Evolutionary conservation across 306 rosid genomes (phyloP).

Genomic region (Vigna radiata): DNA sequence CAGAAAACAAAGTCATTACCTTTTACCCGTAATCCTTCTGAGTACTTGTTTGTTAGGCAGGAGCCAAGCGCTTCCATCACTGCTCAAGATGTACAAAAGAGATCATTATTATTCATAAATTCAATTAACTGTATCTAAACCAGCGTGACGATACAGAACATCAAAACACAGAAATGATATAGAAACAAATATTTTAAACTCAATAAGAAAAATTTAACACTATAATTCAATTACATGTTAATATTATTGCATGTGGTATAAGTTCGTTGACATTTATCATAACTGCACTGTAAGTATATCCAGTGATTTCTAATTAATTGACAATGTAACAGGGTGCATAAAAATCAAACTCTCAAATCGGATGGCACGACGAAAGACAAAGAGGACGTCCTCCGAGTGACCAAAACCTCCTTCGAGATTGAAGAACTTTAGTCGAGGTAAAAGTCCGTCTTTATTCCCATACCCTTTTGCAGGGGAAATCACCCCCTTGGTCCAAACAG

Average conservation of each 20-base stretch:
- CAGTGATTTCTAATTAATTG: background rate
- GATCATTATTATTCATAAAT: background rate
- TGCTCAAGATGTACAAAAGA: conserved; percentile 76
- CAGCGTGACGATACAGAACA: background rate
- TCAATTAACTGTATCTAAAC: background rate
- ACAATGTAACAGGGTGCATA: background rate
- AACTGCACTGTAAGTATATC: background rate
- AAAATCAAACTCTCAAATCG: background rate
- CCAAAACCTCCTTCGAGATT: conserved; percentile 56
- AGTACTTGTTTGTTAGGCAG: conserved; percentile 91
- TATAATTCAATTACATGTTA: background rate
- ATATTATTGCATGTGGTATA: background rate
- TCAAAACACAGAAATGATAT: background rate
- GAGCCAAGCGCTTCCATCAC: conserved; percentile 99
- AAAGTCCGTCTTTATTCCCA: conserved; percentile 34
- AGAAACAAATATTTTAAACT: background rate
- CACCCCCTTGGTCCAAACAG: conserved; percentile 57
- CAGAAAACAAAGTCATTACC: conserved; percentile 48
- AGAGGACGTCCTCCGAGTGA: conserved; percentile 62
- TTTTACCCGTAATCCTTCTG: conserved; percentile 94
- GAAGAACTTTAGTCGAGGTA: conserved; percentile 50
- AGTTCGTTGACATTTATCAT: no score
- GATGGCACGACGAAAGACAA: conserved; percentile 46
- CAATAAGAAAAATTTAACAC: background rate
- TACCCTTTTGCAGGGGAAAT: conserved; percentile 50